phyloP scores from a whole-genome alignment of 768 basidiomycete genomes.

The Scleroderma bovista region DNA sequence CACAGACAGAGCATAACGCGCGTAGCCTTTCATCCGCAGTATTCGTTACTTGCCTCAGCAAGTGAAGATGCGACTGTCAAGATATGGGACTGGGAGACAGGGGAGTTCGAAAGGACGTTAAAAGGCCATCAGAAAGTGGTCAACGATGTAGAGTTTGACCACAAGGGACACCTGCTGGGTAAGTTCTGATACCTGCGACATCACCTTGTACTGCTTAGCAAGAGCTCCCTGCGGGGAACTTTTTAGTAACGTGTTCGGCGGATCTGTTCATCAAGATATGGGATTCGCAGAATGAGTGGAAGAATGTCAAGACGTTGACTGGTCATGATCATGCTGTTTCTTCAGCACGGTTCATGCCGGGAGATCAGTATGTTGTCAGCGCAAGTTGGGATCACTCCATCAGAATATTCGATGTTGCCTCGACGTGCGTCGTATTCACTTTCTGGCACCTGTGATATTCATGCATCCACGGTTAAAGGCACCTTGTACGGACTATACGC shows the following conservation, averaged over 20 bases:
- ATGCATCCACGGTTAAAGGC: constrained; percentile 35
- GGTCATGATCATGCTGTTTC: constrained; percentile 93
- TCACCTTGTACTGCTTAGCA: no score
- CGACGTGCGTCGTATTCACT: constrained; percentile 51
- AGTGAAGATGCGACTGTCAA: constrained; percentile 89
- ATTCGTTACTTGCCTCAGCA: constrained; percentile 75
- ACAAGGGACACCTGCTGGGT: constrained; percentile 81
- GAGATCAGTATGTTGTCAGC: constrained; percentile 78
- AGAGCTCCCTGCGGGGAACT: constrained; percentile 4
- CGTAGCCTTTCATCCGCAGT: constrained; percentile 83
- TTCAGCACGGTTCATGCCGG: constrained; percentile 77
- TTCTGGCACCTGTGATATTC: constrained; percentile 4
- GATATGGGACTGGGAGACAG: constrained; percentile 96
- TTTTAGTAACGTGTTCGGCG: constrained; percentile 57
- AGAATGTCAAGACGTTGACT: constrained; percentile 79
- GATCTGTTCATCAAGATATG: constrained; percentile 91
- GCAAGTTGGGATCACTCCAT: constrained; percentile 87
- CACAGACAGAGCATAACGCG: constrained; percentile 74
- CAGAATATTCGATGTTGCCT: constrained; percentile 79
- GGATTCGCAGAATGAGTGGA: constrained; percentile 88
- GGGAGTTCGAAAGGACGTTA: constrained; percentile 86
- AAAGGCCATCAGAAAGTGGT: constrained; percentile 91
- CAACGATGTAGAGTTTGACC: constrained; percentile 83
- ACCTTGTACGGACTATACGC: constrained; percentile 67
- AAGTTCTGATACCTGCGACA: constrained; percentile 12